These are phyloP conservation scores for Paecilomyces niveus DNA, from an alignment of 2,329 filamentous ascomycete species.

Conservation along the genomic window DNA sequence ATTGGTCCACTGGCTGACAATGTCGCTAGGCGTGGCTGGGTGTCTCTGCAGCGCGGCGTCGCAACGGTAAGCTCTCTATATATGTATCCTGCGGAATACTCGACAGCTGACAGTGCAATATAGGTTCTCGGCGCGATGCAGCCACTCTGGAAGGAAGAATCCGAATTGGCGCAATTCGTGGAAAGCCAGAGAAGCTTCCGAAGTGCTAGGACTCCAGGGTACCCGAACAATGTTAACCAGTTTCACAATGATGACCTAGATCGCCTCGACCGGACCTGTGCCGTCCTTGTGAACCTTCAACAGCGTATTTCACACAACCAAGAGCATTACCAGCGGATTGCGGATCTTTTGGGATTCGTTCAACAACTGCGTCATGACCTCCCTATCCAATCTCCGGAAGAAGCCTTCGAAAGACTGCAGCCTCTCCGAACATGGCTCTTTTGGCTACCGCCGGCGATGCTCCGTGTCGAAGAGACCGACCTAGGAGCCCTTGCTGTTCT, in stretches of 20 bases:
- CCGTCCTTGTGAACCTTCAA: conserved; percentile 53
- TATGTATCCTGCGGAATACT: not conserved
- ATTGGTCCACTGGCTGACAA: conserved; percentile 25
- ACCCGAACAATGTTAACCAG: conserved; percentile 15
- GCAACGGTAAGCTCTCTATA: conserved; percentile 60
- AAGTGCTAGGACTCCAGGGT: conserved; percentile 25
- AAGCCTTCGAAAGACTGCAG: conserved; percentile 86
- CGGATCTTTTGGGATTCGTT: conserved; percentile 65
- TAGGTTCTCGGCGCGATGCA: conserved; percentile 89
- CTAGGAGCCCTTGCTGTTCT: conserved; percentile 74
- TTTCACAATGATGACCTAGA: conserved; percentile 60
- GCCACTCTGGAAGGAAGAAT: conserved; percentile 75
- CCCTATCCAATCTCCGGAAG: conserved; percentile 62
- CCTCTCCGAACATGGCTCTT: conserved; percentile 88
- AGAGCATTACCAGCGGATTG: conserved; percentile 61
- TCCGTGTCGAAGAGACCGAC: conserved; percentile 70
- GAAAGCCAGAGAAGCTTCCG: conserved; percentile 34
- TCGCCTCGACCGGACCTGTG: conserved; percentile 59
- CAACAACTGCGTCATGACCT: conserved; percentile 65
- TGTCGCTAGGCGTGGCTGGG: conserved; percentile 73
- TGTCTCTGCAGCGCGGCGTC: conserved; percentile 83
- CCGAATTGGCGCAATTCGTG: conserved; percentile 47
- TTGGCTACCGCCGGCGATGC: conserved; percentile 81
- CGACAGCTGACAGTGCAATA: conserved; percentile 2
- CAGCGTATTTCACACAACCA: conserved; percentile 60